These are phyloP conservation scores for Phytopythium helicoides DNA, from an alignment of 352 stramenopile genomes.

Conservation along the genomic window DNA sequence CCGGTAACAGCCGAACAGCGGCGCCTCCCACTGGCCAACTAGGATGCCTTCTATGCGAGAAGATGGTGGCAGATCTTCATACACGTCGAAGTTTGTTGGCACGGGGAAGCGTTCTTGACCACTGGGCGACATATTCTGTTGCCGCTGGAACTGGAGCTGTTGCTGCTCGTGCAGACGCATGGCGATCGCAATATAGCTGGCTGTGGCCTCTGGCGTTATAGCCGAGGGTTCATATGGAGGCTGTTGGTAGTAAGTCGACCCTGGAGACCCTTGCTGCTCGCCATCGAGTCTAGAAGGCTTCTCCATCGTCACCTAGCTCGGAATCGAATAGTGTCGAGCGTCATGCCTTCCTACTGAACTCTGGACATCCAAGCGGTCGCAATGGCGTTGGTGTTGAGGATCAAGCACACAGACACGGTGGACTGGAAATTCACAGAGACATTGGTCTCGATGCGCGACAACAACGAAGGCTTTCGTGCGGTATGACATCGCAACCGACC, in stretches of 20 bases:
- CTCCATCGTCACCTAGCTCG: too few species aligned
- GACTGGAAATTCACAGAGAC: too few species aligned
- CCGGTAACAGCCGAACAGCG: constrained; percentile 38
- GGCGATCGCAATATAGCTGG: constrained; percentile 3
- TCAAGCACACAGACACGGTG: too few species aligned
- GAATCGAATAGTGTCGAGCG: background rate
- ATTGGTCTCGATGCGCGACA: too few species aligned
- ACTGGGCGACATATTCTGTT: background rate
- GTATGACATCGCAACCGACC: too few species aligned
- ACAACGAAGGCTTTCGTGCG: too few species aligned
- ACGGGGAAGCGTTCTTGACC: background rate
- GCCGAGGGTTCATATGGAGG: background rate
- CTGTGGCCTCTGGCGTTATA: background rate
- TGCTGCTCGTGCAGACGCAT: constrained; percentile 2
- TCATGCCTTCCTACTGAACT: background rate
- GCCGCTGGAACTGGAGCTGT: background rate
- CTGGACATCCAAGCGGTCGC: too few species aligned
- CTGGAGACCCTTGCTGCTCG: too few species aligned
- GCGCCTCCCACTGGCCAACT: constrained; percentile 22
- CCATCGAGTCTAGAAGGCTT: background rate
- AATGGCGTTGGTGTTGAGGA: too few species aligned
- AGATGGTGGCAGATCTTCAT: background rate
- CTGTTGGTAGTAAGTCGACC: too few species aligned
- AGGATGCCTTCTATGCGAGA: constrained; percentile 16
- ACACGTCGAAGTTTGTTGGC: background rate